phyloP scores from a whole-genome alignment of 2,329 filamentous ascomycete species.

The Emericellopsis atlantica region DNA sequence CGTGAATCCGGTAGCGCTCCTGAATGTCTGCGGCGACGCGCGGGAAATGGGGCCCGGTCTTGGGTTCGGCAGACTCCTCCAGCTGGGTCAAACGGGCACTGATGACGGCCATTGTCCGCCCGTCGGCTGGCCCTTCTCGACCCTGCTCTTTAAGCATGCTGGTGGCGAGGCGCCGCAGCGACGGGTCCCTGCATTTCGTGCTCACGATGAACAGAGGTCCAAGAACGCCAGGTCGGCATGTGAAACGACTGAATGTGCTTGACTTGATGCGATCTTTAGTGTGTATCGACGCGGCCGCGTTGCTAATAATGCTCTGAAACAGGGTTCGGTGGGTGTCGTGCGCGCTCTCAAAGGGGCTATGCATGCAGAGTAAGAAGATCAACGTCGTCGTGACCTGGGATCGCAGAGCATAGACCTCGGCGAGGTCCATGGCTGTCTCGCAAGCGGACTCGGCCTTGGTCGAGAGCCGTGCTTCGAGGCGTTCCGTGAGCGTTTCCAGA shows the following conservation, averaged over 20 bases:
- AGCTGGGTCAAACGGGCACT: neutral
- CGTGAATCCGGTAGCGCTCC: neutral
- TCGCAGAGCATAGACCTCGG: conserved; percentile 2
- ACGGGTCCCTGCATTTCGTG: conserved; percentile 2
- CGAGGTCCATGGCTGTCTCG: neutral
- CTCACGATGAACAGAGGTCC: neutral
- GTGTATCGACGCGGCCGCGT: conserved; percentile 1
- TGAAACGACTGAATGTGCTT: conserved; percentile 1
- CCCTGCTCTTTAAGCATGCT: conserved; percentile 1
- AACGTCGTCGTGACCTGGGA: conserved; percentile 1
- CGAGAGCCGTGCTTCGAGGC: too few species aligned
- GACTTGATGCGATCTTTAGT: neutral
- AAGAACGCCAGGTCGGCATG: conserved; percentile 1
- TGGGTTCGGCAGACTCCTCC: neutral
- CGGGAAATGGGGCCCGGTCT: too few species aligned
- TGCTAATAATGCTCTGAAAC: conserved; percentile 2
- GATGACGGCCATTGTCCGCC: conserved; percentile 1
- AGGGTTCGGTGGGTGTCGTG: neutral
- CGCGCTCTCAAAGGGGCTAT: neutral
- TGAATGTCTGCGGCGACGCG: too few species aligned
- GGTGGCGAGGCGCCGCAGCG: neutral
- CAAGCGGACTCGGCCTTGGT: too few species aligned
- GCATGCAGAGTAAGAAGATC: conserved; percentile 1
- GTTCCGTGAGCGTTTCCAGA: too few species aligned
- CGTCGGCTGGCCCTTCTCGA: conserved; percentile 3